Conservation (phyloP, 2,329 filamentous ascomycete species). For the Triangularia setosa region DNA sequence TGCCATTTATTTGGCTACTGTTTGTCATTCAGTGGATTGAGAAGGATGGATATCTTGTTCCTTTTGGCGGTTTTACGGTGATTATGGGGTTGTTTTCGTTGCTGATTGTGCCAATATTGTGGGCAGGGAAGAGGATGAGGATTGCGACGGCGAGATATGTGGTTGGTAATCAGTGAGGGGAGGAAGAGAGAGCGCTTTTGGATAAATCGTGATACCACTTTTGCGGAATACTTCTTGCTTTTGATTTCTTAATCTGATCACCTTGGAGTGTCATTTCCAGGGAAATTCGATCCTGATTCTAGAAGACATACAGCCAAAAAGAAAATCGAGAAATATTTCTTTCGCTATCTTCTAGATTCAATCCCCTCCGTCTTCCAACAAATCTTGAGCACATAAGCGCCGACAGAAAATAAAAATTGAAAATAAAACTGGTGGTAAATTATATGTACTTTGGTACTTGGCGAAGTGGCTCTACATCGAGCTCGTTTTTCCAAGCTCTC, state of each 20-base stretch:
- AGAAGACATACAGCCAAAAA: too few species aligned
- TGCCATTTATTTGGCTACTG: conserved; percentile 53
- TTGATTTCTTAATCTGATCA: background rate
- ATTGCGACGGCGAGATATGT: conserved; percentile 32
- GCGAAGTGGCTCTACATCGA: background rate
- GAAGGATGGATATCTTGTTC: conserved; percentile 39
- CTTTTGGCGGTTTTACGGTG: conserved; percentile 51
- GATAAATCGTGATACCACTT: background rate
- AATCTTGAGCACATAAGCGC: background rate
- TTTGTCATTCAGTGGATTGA: conserved; percentile 48
- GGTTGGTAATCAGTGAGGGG: conserved; percentile 20
- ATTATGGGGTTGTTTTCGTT: conserved; percentile 47
- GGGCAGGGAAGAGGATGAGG: conserved; percentile 36
- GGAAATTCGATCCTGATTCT: too few species aligned
- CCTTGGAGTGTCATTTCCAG: too few species aligned
- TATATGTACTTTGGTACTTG: background rate
- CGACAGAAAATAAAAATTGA: background rate
- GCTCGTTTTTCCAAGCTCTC: background rate
- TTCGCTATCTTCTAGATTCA: too few species aligned
- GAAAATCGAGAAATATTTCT: too few species aligned
- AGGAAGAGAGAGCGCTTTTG: background rate
- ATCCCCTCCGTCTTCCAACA: too few species aligned
- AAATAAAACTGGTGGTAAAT: background rate
- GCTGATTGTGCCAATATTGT: conserved; percentile 33
- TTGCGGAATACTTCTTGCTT: background rate